Evolutionary conservation across 768 basidiomycete genomes (phyloP).

Genomic region (Phlebiopsis flavidoalba): DNA sequence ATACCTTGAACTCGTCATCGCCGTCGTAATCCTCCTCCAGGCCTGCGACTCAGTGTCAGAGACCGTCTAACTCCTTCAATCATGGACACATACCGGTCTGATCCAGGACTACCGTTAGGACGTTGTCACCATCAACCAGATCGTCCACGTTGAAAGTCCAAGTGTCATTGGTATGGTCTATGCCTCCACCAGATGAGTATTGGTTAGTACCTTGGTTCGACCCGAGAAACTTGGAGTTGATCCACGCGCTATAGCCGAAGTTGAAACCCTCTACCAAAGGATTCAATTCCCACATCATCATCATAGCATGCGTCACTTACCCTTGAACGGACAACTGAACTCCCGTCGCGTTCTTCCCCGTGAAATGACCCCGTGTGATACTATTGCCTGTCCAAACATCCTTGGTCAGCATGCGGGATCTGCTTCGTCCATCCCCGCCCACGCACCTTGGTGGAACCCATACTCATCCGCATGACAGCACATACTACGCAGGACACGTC

Average conservation of each 20-base stretch:
- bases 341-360: slow-evolving; percentile 20
- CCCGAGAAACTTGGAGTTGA: slow-evolving; percentile 19
- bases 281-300: not conserved
- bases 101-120: slow-evolving; percentile 19
- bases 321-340: slow-evolving; percentile 23
- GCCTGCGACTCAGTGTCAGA: slow-evolving; percentile 5
- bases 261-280: slow-evolving; percentile 12
- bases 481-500: slow-evolving; percentile 6
- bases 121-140: slow-evolving; percentile 17
- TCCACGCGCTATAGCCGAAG: slow-evolving; percentile 20
- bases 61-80: not conserved
- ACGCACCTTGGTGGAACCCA: slow-evolving; percentile 19
- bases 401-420: not conserved
- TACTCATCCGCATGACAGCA: slow-evolving; percentile 22
- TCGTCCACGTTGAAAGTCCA: slow-evolving; percentile 11
- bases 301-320: not conserved
- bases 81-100: slow-evolving; percentile 12
- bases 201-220: slow-evolving; percentile 19
- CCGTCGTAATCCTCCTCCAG: slow-evolving; percentile 22
- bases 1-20: slow-evolving; percentile 17
- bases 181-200: slow-evolving; percentile 14
- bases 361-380: slow-evolving; percentile 19
- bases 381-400: slow-evolving; percentile 11
- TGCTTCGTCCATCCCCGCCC: not conserved
- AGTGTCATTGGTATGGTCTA: slow-evolving; percentile 16